Conservation (phyloP, 140 eudicot genomes). For the Cichorium intybus region DNA sequence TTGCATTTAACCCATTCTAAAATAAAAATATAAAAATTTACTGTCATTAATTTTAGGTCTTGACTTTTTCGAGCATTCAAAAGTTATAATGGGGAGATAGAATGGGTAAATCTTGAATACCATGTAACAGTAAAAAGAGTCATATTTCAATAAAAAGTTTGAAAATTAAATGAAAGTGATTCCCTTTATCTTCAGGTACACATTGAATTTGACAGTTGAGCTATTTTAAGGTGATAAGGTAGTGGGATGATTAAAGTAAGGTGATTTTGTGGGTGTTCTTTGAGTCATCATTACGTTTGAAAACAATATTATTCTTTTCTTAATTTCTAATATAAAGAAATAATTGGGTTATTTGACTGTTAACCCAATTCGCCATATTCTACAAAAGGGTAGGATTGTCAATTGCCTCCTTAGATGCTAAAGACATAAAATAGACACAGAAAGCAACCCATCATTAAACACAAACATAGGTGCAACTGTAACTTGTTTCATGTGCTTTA, state of each 20-base stretch:
- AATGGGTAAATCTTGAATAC: slow-evolving; percentile 10
- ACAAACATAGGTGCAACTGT: slow-evolving; percentile 17
- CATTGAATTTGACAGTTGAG: slow-evolving; percentile 5
- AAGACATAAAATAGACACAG: slow-evolving; percentile 5
- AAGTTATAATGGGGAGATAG: not conserved
- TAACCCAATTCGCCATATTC: not conserved
- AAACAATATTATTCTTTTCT: slow-evolving; percentile 1
- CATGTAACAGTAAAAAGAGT: slow-evolving; percentile 3
- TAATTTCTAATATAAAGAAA: not conserved
- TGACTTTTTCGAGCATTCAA: not conserved
- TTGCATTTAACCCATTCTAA: not conserved
- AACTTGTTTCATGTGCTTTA: slow-evolving; percentile 28
- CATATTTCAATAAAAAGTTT: not conserved
- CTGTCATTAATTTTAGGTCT: not conserved
- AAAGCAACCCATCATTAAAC: slow-evolving; percentile 22
- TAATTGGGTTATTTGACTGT: not conserved
- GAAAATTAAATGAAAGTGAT: slow-evolving; percentile 1
- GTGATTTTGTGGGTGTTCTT: not conserved
- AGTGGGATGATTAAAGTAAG: slow-evolving; percentile 19
- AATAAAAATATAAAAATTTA: not conserved
- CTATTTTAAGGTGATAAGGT: slow-evolving; percentile 2
- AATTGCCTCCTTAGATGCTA: not conserved
- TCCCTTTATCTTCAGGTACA: not conserved
- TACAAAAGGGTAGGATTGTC: not conserved
- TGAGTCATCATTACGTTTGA: slow-evolving; percentile 20